phyloP scores from a whole-genome alignment of 106 monocot species.

The Gastrodia elata region DNA sequence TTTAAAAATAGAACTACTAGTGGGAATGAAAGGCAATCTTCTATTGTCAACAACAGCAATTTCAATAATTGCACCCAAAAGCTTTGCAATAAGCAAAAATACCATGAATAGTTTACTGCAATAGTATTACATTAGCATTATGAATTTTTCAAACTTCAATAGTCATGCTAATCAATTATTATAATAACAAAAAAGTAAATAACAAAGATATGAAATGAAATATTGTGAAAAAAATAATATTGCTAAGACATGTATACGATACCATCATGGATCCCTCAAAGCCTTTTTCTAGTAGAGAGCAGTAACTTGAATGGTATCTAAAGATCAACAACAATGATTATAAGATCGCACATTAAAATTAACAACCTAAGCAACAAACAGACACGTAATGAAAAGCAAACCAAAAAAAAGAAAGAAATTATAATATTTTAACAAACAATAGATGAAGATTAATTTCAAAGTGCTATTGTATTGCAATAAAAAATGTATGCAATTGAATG shows the following conservation, averaged over 20 bases:
- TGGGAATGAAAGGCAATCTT: too few relatives aligned
- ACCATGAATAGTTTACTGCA: too few relatives aligned
- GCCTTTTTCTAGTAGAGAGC: background rate
- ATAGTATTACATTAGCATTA: too few relatives aligned
- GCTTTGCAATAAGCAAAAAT: too few relatives aligned
- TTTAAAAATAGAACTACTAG: too few relatives aligned
- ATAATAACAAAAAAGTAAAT: background rate
- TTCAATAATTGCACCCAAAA: too few relatives aligned
- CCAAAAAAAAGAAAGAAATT: background rate
- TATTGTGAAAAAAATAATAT: background rate
- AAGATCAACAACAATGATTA: background rate
- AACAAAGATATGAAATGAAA: background rate
- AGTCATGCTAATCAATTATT: background rate
- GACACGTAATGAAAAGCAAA: background rate
- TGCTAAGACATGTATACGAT: background rate
- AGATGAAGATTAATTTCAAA: too few relatives aligned
- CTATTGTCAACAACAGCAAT: too few relatives aligned
- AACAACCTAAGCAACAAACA: background rate
- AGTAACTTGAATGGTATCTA: background rate
- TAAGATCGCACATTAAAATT: background rate
- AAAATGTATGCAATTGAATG: background rate
- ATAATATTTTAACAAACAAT: too few relatives aligned
- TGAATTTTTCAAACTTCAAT: background rate
- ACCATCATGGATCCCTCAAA: background rate
- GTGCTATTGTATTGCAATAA: background rate